These are phyloP conservation scores for Astraeus odoratus DNA, from an alignment of 768 basidiomycete genomes.

Conservation along the genomic window DNA sequence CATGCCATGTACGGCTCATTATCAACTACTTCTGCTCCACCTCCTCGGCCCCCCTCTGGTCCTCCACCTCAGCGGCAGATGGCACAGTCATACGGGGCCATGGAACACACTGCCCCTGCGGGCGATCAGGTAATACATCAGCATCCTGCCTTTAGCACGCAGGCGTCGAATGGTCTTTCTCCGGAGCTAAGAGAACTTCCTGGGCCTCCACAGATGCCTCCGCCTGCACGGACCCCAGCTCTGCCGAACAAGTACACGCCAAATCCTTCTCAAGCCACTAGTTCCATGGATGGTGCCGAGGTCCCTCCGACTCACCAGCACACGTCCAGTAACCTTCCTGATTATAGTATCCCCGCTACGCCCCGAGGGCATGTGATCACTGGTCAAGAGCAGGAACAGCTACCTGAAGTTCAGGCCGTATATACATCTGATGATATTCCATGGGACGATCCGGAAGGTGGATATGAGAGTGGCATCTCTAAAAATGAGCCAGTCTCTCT, in stretches of 20 bases:
- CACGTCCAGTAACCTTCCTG: not conserved
- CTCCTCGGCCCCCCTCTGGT: not conserved
- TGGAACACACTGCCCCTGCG: not conserved
- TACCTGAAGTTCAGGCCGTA: not conserved
- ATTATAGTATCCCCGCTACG: not conserved
- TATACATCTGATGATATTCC: constrained; percentile 13
- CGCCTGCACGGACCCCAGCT: not conserved
- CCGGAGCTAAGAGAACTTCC: not conserved
- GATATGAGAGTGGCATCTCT: not conserved
- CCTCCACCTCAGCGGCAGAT: constrained; percentile 5
- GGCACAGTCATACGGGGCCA: not conserved
- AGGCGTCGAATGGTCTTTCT: not conserved
- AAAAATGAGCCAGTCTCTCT: not conserved
- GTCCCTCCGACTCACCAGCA: constrained; percentile 3
- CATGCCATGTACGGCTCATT: not conserved
- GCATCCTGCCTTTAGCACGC: not conserved
- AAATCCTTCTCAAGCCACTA: not conserved
- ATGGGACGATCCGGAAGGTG: constrained; percentile 11
- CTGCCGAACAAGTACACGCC: not conserved
- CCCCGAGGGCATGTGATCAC: not conserved
- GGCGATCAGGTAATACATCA: not conserved
- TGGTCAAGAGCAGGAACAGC: not conserved
- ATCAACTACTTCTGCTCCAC: not conserved
- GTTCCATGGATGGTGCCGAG: not conserved
- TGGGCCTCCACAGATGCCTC: not conserved